Percentiles rank a stretch among this genome's conserved stretches.
Conservation (phyloP, 768 basidiomycete species). For the Mycena amicta region DNA sequence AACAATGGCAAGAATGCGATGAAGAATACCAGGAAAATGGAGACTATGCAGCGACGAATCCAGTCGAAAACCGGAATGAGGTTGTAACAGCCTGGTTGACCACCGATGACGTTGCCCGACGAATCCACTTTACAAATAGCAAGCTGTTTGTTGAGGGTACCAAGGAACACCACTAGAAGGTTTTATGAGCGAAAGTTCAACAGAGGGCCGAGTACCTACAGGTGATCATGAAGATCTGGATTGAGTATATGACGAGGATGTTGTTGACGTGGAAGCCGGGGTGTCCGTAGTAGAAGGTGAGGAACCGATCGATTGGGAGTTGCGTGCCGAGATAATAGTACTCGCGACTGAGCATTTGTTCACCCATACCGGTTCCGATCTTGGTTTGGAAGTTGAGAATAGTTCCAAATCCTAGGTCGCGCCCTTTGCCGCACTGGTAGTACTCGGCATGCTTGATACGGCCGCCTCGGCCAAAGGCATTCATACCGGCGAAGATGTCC, state of each 20-base stretch:
- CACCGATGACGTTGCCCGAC: conserved; percentile 73
- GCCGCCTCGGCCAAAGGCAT: conserved; percentile 95
- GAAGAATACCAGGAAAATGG: conserved; percentile 99
- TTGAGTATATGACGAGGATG: conserved; percentile 97
- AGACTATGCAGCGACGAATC: conserved; percentile 95
- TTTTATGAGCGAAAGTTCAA: conserved; percentile 13
- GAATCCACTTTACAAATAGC: conserved; percentile 87
- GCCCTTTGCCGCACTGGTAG: conserved; percentile 99
- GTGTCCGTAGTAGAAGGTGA: conserved; percentile 99
- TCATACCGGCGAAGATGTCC: conserved; percentile 99
- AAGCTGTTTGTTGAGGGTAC: conserved; percentile 93
- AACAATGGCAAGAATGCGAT: conserved; percentile 96
- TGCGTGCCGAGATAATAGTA: conserved; percentile 99
- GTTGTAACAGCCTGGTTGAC: conserved; percentile 94
- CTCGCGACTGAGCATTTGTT: conserved; percentile 99
- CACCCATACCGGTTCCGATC: conserved; percentile 99
- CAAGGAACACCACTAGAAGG: conserved; percentile 81
- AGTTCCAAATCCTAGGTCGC: conserved; percentile 98
- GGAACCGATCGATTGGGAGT: conserved; percentile 95
- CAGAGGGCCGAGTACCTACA: conserved; percentile 50
- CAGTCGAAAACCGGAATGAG: conserved; percentile 96
- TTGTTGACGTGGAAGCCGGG: conserved; percentile 99
- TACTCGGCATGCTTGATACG: conserved; percentile 99
- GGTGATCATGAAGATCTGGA: conserved; percentile 97
- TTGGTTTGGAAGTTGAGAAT: conserved; percentile 99